Base-by-base conservation (phyloP, 306 rosid genomes). In the Carpinus viminea region DNA sequence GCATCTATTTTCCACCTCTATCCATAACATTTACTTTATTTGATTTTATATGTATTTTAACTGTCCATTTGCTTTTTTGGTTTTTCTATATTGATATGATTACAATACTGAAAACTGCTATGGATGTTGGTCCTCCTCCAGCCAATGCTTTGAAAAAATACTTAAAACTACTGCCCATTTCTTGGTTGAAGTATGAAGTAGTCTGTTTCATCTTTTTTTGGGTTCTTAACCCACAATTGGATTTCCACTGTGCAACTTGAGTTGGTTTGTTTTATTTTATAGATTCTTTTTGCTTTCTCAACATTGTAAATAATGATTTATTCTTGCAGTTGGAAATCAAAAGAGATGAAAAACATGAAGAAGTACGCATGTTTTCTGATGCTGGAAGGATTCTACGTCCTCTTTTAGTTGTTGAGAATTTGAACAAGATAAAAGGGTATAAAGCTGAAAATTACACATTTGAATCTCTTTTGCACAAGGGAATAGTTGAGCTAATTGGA, bases 331-430 rank as follows among this genome's bases (percentile, higher is more conserved):
- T 93, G 74, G 99, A 96, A 87, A 88, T 96, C 45, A 96, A 96
- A 86, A 86, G 91, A 90, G 98, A 96, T 62, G 87, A 82, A 73
- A 78, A 45, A 18, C 94, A 87, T 57, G 80, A 85, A 74, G 99
- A 96, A 83, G 91, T 96, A 70, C 92, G 91, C 15, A 86, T 96
- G 84, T 91, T 81, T 88, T 87, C 94, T 36, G 99, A 96, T 83
- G 89, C 98, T 24, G 99, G 99, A 84, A 90, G 99, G 87, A 90
- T 96, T 83, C 74, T 96, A 10, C 97, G 98, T 2, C 99, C 99
- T 7, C 98, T 96, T 80, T 81, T 96, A 79, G 97, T 96, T 13
- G 93, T 96, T 60, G 74, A 86, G 78, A 93, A 89, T 82, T 85
- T 96, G 74, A 82, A 69, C 31, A 93, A 85, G 91, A 76, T 88